Percentiles rank a stretch among this genome's conserved stretches.
Conservation (phyloP, 257 asterid genomes). For the Cruciata laevipes region DNA sequence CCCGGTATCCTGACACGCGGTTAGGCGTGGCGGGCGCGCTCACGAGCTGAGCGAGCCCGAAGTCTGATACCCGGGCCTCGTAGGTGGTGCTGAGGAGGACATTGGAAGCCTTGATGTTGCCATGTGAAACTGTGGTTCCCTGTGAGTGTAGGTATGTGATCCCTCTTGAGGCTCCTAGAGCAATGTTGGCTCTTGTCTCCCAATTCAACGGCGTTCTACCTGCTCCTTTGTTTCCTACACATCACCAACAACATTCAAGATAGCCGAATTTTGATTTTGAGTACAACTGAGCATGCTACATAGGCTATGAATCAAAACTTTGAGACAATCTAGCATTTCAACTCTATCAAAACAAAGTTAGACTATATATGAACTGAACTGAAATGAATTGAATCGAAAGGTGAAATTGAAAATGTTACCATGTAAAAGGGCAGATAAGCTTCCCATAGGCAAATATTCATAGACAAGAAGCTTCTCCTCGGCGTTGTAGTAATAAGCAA, state of each 20-base stretch:
- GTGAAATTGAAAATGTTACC: slow-evolving; percentile 33
- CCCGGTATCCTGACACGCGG: slow-evolving; percentile 41
- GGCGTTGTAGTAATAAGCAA: slow-evolving; percentile 62
- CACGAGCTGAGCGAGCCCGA: slow-evolving; percentile 40
- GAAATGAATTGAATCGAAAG: neutral
- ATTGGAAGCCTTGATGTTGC: slow-evolving; percentile 48
- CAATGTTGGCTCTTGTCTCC: slow-evolving; percentile 43
- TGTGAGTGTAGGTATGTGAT: slow-evolving; percentile 42
- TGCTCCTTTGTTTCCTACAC: slow-evolving; percentile 37
- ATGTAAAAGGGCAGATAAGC: slow-evolving; percentile 90
- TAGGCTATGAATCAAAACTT: no score
- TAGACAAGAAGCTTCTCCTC: slow-evolving; percentile 86
- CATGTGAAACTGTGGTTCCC: slow-evolving; percentile 41
- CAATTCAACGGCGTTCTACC: slow-evolving; percentile 48
- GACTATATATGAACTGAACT: neutral
- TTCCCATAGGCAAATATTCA: slow-evolving; percentile 81
- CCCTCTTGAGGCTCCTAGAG: slow-evolving; percentile 44
- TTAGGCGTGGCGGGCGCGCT: slow-evolving; percentile 36
- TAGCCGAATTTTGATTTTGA: neutral
- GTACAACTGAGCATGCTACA: neutral
- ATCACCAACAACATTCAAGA: neutral
- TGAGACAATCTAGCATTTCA: no score
- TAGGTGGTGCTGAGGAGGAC: slow-evolving; percentile 36
- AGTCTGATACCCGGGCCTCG: slow-evolving; percentile 42
- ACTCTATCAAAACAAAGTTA: neutral